Base-by-base conservation (phyloP, 148 eudicot genomes). In the Mesembryanthemum crystallinum region DNA sequence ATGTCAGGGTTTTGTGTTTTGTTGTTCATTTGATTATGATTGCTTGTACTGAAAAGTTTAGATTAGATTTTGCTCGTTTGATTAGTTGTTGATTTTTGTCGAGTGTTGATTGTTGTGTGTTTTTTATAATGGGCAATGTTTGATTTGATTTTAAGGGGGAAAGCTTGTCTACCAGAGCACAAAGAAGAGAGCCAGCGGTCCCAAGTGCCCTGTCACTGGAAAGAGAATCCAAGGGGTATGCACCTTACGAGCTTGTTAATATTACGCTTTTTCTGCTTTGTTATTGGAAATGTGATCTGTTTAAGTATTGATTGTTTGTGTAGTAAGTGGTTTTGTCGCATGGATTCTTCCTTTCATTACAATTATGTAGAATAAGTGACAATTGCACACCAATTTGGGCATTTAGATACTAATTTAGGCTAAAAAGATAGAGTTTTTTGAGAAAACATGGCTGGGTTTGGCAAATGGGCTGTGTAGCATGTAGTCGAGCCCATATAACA, bases 211-310 rank as follows among this genome's bases (percentile, higher is more conserved):
- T 67, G 90, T 90, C 10, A 90, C 95, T 42, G 92, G 95, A 64
- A 90, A 88, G 82, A 87, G 95, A 80, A 90, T 90, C 60, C 95
- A 88, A 84, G 95, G 95, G 86, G 95, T 88, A 87, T 79, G 87
- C 54, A 32, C 7, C 9, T 32, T 64, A 3, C 1, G 23, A n/a
- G 13, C 12, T 37, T 37, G 8, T 37, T 13, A 9, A n/a, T 63
- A 35, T 0, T 25, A 11, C 9, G 52, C 71, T 67, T 7, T 11
- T 43, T 12, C 3, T 13, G 14, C 5, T 3, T 1, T 18, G 5
- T 64, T 32, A 14, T n/a, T 32, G 15, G 23, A 10, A 3, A 63
- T 63, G 7, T 30, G 29, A 17, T 30, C 21, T 32, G 24, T 64
- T 32, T 64, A 4, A 10, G 5, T 6, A 2, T 33, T 32, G 67